These are phyloP conservation scores for Debaryomyces nepalensis DNA, from an alignment of 1,139 yeast genomes.

Conservation along the genomic window DNA sequence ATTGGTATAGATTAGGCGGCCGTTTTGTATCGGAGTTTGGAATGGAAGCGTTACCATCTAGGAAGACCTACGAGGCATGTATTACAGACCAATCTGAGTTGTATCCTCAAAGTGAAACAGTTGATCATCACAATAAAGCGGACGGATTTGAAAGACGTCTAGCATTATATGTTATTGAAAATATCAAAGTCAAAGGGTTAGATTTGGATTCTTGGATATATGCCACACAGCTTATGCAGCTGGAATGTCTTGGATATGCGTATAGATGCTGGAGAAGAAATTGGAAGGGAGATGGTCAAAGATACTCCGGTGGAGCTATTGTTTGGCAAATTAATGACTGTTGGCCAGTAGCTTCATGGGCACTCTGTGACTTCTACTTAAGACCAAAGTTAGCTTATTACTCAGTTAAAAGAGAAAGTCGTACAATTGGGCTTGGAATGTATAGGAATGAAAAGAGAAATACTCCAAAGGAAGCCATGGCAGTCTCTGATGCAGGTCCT, in stretches of 20 bases:
- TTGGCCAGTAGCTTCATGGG: constrained; percentile 56
- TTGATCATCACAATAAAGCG: constrained; percentile 49
- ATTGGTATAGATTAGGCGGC: constrained; percentile 44
- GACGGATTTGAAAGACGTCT: constrained; percentile 50
- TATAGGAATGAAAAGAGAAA: no score
- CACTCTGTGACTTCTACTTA: constrained; percentile 44
- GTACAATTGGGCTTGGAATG: no score
- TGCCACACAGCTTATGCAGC: constrained; percentile 54
- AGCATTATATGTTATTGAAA: constrained; percentile 50
- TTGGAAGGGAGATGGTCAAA: constrained; percentile 49
- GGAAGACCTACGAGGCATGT: constrained; percentile 31
- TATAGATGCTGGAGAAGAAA: constrained; percentile 50
- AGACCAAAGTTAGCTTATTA: constrained; percentile 51
- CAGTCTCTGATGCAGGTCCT: no score
- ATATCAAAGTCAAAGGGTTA: constrained; percentile 35
- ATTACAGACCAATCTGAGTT: constrained; percentile 37
- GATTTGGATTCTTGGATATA: constrained; percentile 49
- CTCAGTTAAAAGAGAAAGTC: constrained; percentile 49
- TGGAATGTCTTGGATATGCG: constrained; percentile 53
- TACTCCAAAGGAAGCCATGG: no score
- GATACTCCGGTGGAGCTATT: constrained; percentile 45
- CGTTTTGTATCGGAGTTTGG: constrained; percentile 54
- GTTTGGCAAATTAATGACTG: constrained; percentile 60
- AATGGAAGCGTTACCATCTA: constrained; percentile 45
- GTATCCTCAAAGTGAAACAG: constrained; percentile 40